phyloP scores from a whole-genome alignment of 306 rosid species.

The Quercus robur region DNA sequence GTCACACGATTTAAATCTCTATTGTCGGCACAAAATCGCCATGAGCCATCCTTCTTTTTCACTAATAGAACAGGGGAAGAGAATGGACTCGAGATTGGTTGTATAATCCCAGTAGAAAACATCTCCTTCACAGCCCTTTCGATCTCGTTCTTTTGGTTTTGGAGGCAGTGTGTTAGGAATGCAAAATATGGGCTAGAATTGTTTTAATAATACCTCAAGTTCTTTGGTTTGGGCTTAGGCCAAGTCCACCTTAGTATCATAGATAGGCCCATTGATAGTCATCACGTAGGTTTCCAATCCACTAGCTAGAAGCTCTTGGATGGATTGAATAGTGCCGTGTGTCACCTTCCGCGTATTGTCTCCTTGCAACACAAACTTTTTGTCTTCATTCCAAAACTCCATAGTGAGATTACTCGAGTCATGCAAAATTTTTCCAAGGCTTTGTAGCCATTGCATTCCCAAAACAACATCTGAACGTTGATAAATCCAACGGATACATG shows the following conservation, averaged over 20 bases:
- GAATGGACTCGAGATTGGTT: neutral
- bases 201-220: too few relatives aligned
- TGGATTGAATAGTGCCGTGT: too few relatives aligned
- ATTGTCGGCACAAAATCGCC: neutral
- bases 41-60: neutral
- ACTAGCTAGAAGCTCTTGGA: too few relatives aligned
- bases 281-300: too few relatives aligned
- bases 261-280: too few relatives aligned
- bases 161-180: neutral
- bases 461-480: neutral
- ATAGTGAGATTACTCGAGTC: neutral
- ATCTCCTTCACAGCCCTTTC: neutral
- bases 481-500: neutral
- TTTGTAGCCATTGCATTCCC: neutral
- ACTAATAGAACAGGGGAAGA: neutral
- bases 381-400: neutral
- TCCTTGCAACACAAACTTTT: neutral
- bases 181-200: too few relatives aligned
- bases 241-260: too few relatives aligned
- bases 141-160: neutral
- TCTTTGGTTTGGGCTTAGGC: too few relatives aligned
- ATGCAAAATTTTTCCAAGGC: neutral
- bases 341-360: neutral
- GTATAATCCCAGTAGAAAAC: neutral
- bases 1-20: neutral